phyloP scores from a whole-genome alignment of 2,329 filamentous ascomycete genomes.

The Colletotrichum shisoi region DNA sequence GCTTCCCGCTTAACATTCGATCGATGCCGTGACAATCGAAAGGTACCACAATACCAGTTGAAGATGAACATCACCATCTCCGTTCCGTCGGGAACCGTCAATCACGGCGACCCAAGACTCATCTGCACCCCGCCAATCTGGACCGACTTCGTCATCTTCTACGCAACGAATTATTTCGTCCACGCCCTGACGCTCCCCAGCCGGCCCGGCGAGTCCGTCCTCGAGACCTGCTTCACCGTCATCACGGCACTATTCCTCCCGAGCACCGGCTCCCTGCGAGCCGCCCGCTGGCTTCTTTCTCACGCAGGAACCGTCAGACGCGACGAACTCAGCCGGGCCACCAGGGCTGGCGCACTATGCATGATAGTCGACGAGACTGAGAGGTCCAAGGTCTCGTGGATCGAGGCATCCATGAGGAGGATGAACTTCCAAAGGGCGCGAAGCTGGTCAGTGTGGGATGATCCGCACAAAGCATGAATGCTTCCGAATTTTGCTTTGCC shows the following conservation, averaged over 20 bases:
- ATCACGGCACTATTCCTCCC: slow-evolving; percentile 39
- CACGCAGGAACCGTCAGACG: slow-evolving; percentile 35
- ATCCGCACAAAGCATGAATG: slow-evolving; percentile 6
- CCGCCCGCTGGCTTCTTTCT: slow-evolving; percentile 32
- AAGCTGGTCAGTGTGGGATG: slow-evolving; percentile 27
- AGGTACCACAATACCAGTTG: neutral
- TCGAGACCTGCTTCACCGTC: slow-evolving; percentile 34
- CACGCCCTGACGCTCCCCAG: slow-evolving; percentile 42
- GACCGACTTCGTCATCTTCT: slow-evolving; percentile 42
- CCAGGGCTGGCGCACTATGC: slow-evolving; percentile 41
- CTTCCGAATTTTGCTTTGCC: neutral
- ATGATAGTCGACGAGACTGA: slow-evolving; percentile 40
- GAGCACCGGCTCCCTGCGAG: slow-evolving; percentile 37
- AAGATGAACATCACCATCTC: slow-evolving; percentile 33
- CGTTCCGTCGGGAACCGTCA: slow-evolving; percentile 28
- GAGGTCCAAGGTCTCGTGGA: slow-evolving; percentile 32
- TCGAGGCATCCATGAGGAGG: slow-evolving; percentile 25
- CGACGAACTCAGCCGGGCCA: slow-evolving; percentile 36
- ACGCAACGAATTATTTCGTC: slow-evolving; percentile 43
- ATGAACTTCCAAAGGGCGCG: slow-evolving; percentile 31
- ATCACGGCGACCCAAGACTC: slow-evolving; percentile 40
- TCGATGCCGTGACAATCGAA: neutral
- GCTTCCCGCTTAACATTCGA: neutral
- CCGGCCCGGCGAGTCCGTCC: slow-evolving; percentile 39
- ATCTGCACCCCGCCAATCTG: slow-evolving; percentile 41